phyloP scores from a whole-genome alignment of 2,329 filamentous ascomycete genomes.

The Trichoderma sp. region DNA sequence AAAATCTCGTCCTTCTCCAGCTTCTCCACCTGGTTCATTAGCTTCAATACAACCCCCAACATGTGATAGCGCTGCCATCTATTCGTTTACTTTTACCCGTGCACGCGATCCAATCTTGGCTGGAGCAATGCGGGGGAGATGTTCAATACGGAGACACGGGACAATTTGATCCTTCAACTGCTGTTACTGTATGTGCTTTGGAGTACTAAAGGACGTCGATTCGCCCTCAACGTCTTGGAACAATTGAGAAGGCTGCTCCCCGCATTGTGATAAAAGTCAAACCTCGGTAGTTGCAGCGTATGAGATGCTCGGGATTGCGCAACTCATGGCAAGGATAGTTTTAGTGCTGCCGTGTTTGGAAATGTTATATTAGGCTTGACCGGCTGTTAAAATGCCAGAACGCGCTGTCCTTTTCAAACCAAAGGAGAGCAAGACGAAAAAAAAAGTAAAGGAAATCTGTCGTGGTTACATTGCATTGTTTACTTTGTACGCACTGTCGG shows the following conservation, averaged over 20 bases:
- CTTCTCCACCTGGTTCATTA: background rate
- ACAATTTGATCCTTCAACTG: background rate
- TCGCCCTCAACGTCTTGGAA: background rate
- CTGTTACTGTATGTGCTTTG: background rate
- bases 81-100: background rate
- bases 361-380: conserved; percentile 7
- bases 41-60: background rate
- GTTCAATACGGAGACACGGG: background rate
- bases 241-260: background rate
- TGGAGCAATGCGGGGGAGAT: background rate
- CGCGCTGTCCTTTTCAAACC: background rate
- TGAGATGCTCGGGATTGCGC: background rate
- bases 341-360: background rate
- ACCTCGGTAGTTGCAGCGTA: conserved; percentile 10
- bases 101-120: background rate
- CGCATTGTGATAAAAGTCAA: conserved; percentile 5
- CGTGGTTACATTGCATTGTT: background rate
- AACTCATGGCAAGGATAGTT: background rate
- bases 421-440: background rate
- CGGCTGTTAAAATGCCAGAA: background rate
- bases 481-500: background rate
- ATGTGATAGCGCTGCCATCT: background rate
- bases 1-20: background rate
- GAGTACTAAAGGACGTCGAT: background rate
- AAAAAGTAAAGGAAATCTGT: background rate